Conservation (phyloP, 2,329 filamentous ascomycete species). For the Fusarium beomiforme region DNA sequence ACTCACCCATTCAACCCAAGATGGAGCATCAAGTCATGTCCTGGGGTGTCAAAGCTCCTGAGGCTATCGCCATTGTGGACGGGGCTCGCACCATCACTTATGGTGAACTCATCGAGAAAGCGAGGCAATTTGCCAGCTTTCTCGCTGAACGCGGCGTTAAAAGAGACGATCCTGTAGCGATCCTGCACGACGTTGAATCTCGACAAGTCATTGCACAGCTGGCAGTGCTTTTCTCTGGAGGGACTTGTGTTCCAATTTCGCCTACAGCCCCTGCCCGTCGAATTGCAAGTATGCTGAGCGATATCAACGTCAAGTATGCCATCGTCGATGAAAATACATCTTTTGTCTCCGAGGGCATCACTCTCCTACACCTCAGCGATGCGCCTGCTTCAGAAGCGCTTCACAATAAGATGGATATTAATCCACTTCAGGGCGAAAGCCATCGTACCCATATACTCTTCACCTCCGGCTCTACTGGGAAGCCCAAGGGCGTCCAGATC, state of each 20-base stretch:
- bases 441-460: not conserved
- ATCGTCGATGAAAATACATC: not conserved
- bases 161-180: not conserved
- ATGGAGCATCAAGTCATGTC: not conserved
- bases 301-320: not conserved
- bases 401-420: accelerated
- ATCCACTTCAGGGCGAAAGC: not conserved
- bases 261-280: not conserved
- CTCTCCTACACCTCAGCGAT: not conserved
- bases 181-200: not conserved
- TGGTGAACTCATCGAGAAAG: not conserved
- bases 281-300: not conserved
- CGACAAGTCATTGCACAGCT: not conserved
- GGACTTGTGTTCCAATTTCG: not conserved
- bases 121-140: not conserved
- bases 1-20: not conserved
- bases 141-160: not conserved
- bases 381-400: accelerated
- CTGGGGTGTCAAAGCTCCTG: not conserved
- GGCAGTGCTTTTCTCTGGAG: not conserved
- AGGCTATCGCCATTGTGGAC: not conserved
- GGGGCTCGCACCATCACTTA: not conserved
- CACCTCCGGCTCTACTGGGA: not conserved
- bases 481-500: not conserved
- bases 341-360: not conserved